Evolutionary conservation across 2,329 filamentous ascomycete genomes (phyloP).

Genomic region (Fusarium siculi): DNA sequence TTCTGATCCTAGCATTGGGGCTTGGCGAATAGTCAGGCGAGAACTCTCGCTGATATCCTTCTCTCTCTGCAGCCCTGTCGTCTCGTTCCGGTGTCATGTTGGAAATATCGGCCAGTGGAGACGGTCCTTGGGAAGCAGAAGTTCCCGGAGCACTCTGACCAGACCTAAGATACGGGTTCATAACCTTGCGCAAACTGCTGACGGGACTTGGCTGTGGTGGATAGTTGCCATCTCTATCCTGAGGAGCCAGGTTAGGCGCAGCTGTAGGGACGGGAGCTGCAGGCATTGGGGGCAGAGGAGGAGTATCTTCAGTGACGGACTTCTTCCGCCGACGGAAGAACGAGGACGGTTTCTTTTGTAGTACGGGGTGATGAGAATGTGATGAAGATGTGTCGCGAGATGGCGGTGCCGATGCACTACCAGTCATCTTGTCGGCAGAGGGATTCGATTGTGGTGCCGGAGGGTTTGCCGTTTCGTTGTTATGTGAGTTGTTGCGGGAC

Average conservation of each 20-base stretch:
- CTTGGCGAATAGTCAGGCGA: constrained; percentile 81
- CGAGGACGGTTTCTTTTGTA: constrained; percentile 92
- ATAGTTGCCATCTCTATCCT: constrained; percentile 45
- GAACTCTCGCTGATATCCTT: constrained; percentile 67
- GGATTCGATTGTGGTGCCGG: constrained; percentile 35
- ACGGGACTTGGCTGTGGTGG: constrained; percentile 69
- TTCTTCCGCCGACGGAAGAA: constrained; percentile 96
- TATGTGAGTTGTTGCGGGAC: constrained; percentile 62
- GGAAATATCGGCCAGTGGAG: constrained; percentile 40
- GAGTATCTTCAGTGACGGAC: constrained; percentile 78
- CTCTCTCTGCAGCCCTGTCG: constrained; percentile 33
- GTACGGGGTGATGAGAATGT: constrained; percentile 60
- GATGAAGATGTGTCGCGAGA: constrained; percentile 59
- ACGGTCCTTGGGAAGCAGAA: constrained; percentile 42
- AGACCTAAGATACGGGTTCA: constrained; percentile 80
- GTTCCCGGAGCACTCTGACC: constrained; percentile 44
- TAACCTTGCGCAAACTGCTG: constrained; percentile 85
- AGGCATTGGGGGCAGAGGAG: constrained; percentile 65
- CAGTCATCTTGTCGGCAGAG: constrained; percentile 55
- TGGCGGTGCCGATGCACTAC: constrained; percentile 61
- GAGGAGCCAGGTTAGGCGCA: constrained; percentile 48
- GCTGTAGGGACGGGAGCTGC: constrained; percentile 54
- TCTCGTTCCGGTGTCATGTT: constrained; percentile 36
- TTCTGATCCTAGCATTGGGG: constrained; percentile 75
- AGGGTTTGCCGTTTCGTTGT: constrained; percentile 38